A percentile compares a stretch with the other conserved stretches of the same genome.
Conservation (phyloP, 768 basidiomycete genomes). For the Boletus coccyginus region DNA sequence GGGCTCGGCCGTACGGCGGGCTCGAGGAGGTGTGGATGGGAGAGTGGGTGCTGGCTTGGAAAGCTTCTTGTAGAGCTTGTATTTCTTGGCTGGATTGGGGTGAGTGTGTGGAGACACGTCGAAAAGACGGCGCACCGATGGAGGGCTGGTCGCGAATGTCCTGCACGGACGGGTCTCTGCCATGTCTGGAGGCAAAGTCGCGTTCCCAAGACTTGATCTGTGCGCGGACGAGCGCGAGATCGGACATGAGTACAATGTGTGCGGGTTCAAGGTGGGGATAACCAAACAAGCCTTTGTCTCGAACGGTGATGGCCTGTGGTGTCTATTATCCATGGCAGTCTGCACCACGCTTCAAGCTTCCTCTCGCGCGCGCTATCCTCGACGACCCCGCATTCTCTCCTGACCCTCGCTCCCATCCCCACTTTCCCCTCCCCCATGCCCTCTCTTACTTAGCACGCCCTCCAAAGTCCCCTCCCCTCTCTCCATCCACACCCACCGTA, state of each 20-base stretch:
- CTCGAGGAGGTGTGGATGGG: constrained; percentile 35
- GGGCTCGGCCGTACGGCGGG: constrained; percentile 45
- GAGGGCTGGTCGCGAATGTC: constrained; percentile 63
- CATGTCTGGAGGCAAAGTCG: constrained; percentile 54
- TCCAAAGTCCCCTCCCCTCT: constrained; percentile 1
- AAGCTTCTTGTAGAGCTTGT: constrained; percentile 78
- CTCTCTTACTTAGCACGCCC: constrained; percentile 22
- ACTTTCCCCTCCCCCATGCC: constrained; percentile 24
- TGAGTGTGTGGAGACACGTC: background rate
- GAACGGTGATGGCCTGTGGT: too few relatives aligned
- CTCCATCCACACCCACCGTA: constrained; percentile 6
- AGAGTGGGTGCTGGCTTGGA: constrained; percentile 42
- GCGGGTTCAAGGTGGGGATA: background rate
- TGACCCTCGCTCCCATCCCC: constrained; percentile 52
- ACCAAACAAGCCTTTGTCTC: too few relatives aligned
- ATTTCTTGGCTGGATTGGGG: constrained; percentile 59
- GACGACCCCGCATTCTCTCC: constrained; percentile 60
- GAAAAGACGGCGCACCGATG: constrained; percentile 52
- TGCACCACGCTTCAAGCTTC: background rate
- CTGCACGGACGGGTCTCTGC: constrained; percentile 59
- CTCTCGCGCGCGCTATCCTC: constrained; percentile 25
- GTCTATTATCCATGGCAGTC: too few relatives aligned
- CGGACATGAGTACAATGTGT: constrained; percentile 4
- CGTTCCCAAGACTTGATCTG: constrained; percentile 82
- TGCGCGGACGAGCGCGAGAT: constrained; percentile 43